Percentiles rank a stretch among this genome's conserved stretches.
Evolutionary conservation across 768 basidiomycete genomes (phyloP).

Genomic region (Pleurotus giganteus): DNA sequence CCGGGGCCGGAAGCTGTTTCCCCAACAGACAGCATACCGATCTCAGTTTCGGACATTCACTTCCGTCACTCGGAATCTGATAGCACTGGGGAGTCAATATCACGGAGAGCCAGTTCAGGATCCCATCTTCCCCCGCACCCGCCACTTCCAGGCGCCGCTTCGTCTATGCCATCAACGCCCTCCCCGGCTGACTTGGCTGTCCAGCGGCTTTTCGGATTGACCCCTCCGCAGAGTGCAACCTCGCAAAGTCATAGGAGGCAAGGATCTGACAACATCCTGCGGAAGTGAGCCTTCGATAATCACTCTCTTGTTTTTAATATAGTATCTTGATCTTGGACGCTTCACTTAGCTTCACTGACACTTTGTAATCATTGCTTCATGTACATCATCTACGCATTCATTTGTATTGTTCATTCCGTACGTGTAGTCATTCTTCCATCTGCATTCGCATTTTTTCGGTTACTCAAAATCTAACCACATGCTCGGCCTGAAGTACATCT

Average conservation of each 20-base stretch:
- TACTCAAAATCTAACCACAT: too few species aligned
- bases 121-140: conserved; percentile 42
- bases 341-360: too few species aligned
- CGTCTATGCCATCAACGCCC: conserved; percentile 11
- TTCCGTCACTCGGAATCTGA: conserved; percentile 44
- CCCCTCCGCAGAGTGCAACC: conserved; percentile 2
- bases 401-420: too few species aligned
- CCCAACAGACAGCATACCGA: conserved; percentile 55
- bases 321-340: too few species aligned
- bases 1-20: conserved; percentile 34
- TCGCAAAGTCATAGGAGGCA: neutral
- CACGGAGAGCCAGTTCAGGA: conserved; percentile 29
- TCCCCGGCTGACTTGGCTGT: conserved; percentile 20
- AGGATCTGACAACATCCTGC: neutral
- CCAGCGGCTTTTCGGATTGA: conserved; percentile 25
- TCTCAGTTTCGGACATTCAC: conserved; percentile 53
- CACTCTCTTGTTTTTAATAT: too few species aligned
- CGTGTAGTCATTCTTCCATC: too few species aligned
- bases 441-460: too few species aligned
- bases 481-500: too few species aligned
- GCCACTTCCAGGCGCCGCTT: conserved; percentile 26
- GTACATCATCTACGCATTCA: too few species aligned
- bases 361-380: too few species aligned
- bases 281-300: too few species aligned
- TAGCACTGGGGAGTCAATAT: conserved; percentile 18